Conservation (phyloP, 2,329 filamentous ascomycete genomes). For the Talaromyces sp. region DNA sequence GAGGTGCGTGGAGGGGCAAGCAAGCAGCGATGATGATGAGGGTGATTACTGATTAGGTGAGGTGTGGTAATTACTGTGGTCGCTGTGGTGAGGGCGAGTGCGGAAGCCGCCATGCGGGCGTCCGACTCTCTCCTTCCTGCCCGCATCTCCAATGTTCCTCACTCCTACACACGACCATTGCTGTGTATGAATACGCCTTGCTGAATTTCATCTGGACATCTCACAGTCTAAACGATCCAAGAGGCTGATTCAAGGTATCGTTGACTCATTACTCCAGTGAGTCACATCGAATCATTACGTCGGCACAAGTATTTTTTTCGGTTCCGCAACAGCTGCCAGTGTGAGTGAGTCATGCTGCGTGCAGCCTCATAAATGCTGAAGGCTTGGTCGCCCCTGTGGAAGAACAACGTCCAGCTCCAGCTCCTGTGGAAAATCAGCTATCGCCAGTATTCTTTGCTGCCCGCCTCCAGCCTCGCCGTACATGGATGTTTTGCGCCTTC, state of each 20-base stretch:
- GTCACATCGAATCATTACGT: not conserved
- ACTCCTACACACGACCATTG: no score
- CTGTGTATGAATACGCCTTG: not conserved
- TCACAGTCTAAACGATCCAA: not conserved
- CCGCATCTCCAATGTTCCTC: no score
- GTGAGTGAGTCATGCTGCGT: not conserved
- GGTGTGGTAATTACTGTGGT: no score
- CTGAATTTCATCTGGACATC: not conserved
- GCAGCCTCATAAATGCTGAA: conserved; percentile 6
- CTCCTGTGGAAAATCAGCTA: not conserved
- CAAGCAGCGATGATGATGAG: not conserved
- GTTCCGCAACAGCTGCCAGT: not conserved
- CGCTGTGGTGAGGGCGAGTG: not conserved
- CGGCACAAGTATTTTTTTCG: not conserved
- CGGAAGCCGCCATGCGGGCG: not conserved
- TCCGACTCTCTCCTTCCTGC: not conserved
- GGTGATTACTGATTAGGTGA: not conserved
- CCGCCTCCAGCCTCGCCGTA: not conserved
- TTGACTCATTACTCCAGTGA: not conserved
- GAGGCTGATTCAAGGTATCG: not conserved
- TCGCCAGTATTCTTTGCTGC: not conserved
- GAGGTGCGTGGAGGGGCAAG: not conserved
- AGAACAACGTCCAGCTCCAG: not conserved
- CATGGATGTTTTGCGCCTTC: conserved; percentile 4
- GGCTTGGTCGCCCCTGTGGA: not conserved